Evolutionary conservation across 306 rosid genomes (phyloP).

Genomic region (Sphenostylis stenocarpa): DNA sequence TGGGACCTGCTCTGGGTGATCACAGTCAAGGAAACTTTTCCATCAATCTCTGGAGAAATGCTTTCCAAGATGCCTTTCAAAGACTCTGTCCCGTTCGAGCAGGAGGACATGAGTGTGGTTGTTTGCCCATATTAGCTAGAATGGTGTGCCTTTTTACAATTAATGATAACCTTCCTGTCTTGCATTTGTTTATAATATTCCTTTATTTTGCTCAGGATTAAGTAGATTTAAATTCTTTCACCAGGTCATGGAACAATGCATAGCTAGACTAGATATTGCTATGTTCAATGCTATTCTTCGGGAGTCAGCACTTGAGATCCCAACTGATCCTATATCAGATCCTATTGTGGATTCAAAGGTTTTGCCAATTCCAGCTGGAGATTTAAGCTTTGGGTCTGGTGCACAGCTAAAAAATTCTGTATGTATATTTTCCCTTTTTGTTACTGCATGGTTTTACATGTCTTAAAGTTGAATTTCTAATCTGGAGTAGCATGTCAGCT

Average conservation of each 20-base stretch:
- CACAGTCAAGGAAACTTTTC: constrained; percentile 89
- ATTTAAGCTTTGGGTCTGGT: constrained; percentile 97
- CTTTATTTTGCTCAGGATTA: constrained; percentile 27
- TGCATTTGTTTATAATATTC: not conserved
- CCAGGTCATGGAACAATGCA: constrained; percentile 90
- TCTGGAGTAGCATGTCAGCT: not conserved
- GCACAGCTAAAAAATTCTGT: constrained; percentile 97
- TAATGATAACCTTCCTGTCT: constrained; percentile 14
- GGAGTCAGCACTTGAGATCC: constrained; percentile 91
- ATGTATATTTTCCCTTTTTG: constrained; percentile 21
- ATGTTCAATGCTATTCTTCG: constrained; percentile 97
- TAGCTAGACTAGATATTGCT: constrained; percentile 87
- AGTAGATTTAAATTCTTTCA: constrained; percentile 33
- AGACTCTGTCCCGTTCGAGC: constrained; percentile 95
- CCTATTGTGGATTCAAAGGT: constrained; percentile 91
- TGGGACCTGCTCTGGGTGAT: constrained; percentile 86
- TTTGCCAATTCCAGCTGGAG: constrained; percentile 94
- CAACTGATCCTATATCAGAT: constrained; percentile 96
- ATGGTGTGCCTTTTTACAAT: constrained; percentile 51
- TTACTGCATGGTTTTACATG: not conserved
- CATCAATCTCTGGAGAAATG: constrained; percentile 72
- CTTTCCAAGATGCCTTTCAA: constrained; percentile 90
- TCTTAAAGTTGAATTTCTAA: not conserved
- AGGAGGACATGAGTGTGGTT: constrained; percentile 96
- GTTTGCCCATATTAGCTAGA: constrained; percentile 84